These are phyloP conservation scores for Juglanconis juglandina DNA, from an alignment of 2,329 filamentous ascomycete species.

Conservation along the genomic window DNA sequence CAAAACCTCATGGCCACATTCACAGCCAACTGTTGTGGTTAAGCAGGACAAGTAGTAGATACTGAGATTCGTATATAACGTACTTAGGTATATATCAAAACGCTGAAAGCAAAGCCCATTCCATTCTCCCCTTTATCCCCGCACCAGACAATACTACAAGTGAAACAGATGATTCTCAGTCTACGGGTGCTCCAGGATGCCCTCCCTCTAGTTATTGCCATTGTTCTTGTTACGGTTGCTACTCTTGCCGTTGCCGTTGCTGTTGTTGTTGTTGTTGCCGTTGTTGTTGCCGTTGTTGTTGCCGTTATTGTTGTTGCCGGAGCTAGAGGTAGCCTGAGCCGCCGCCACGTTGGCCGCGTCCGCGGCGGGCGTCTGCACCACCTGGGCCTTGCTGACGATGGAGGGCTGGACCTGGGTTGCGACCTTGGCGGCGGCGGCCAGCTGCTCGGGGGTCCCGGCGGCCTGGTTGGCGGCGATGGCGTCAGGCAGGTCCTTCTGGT, in stretches of 20 bases:
- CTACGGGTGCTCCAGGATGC: neutral
- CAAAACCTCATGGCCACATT: neutral
- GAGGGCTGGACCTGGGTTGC: neutral
- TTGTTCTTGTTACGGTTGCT: neutral
- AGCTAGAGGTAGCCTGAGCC: neutral
- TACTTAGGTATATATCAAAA: neutral
- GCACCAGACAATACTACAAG: neutral
- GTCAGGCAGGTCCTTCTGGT: constrained; percentile 47
- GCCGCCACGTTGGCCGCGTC: neutral
- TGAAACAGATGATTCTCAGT: neutral
- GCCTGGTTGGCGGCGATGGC: constrained; percentile 44
- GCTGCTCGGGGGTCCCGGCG: constrained; percentile 31
- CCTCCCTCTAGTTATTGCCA: neutral
- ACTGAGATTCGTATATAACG: neutral
- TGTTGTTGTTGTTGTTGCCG: neutral
- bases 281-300: neutral
- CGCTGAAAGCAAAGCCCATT: neutral
- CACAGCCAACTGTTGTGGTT: neutral
- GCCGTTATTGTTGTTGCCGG: neutral
- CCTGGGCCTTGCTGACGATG: constrained; percentile 10
- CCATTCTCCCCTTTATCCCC: neutral
- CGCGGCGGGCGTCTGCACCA: constrained; percentile 12
- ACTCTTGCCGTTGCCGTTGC: neutral
- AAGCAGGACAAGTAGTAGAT: neutral
- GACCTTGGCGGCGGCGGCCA: constrained; percentile 3